Evolutionary conservation across 1,284 basidiomycete genomes (phyloP).

Genomic region (Afroboletus lepidellus): DNA sequence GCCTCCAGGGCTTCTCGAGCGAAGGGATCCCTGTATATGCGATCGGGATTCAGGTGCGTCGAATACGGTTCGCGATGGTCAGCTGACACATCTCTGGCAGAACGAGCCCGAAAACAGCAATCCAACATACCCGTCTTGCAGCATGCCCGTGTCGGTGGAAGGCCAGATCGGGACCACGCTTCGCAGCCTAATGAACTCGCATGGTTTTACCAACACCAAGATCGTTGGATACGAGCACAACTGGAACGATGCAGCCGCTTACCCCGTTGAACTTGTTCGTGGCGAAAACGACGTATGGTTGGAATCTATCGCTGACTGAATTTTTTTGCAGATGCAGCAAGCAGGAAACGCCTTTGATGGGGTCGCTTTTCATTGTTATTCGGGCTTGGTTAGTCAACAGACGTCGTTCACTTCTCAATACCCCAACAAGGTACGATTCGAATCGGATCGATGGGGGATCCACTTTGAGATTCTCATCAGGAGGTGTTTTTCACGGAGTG

Average conservation of each 20-base stretch:
- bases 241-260: constrained; percentile 48
- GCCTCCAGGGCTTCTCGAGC: constrained; percentile 44
- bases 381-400: constrained; percentile 41
- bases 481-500: constrained; percentile 56
- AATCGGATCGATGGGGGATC: not conserved
- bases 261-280: constrained; percentile 49
- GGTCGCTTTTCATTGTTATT: constrained; percentile 52
- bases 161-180: constrained; percentile 43
- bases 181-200: constrained; percentile 44
- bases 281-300: not conserved
- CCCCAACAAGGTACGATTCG: constrained; percentile 38
- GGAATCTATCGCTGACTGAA: not conserved
- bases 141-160: constrained; percentile 39
- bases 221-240: constrained; percentile 53
- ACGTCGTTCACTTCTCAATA: constrained; percentile 44
- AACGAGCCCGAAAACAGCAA: constrained; percentile 51
- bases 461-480: constrained; percentile 10
- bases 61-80: not conserved
- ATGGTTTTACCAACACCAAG: constrained; percentile 43
- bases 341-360: constrained; percentile 46
- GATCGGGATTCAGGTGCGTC: constrained; percentile 44
- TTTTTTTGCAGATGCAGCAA: constrained; percentile 44
- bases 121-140: constrained; percentile 45
- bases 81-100: constrained; percentile 25
- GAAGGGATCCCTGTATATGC: constrained; percentile 45